phyloP scores from a whole-genome alignment of 352 stramenopile species.

The Globisporangium megalacanthum region DNA sequence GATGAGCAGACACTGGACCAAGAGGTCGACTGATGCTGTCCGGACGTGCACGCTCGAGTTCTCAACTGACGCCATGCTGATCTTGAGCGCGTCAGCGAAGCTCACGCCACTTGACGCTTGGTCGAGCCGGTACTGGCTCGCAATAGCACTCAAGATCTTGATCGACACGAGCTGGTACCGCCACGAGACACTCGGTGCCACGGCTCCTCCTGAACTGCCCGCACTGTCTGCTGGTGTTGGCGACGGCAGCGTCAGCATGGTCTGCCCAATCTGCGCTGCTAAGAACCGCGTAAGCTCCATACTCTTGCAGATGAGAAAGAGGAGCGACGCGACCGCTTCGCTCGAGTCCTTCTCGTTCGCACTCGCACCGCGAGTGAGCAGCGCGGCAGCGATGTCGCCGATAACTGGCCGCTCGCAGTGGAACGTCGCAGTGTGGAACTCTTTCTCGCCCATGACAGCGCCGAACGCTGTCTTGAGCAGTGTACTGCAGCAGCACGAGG shows the following conservation, averaged over 20 bases:
- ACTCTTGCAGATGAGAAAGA: slow-evolving; percentile 84
- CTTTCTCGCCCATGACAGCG: slow-evolving; percentile 42
- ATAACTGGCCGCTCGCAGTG: slow-evolving; percentile 44
- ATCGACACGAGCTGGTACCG: slow-evolving; percentile 67
- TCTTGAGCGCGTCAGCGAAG: slow-evolving; percentile 56
- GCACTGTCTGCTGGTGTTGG: slow-evolving; percentile 1
- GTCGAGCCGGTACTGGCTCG: slow-evolving; percentile 75
- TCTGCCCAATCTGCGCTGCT: slow-evolving; percentile 42
- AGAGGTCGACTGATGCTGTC: slow-evolving; percentile 56
- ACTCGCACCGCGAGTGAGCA: slow-evolving; percentile 45
- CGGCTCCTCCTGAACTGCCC: not conserved
- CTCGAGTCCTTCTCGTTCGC: slow-evolving; percentile 80
- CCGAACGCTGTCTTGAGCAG: slow-evolving; percentile 62
- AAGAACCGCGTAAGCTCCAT: slow-evolving; percentile 55
- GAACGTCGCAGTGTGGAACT: slow-evolving; percentile 58
- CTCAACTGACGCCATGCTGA: slow-evolving; percentile 56
- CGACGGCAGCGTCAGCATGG: slow-evolving; percentile 20
- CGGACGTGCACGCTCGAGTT: slow-evolving; percentile 77
- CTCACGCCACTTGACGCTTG: slow-evolving; percentile 40
- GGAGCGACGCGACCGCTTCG: slow-evolving; percentile 60
- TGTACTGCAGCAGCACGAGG: slow-evolving; percentile 46
- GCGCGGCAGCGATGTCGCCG: slow-evolving; percentile 32
- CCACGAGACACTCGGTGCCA: slow-evolving; percentile 32
- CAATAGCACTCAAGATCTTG: slow-evolving; percentile 74
- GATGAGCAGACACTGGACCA: slow-evolving; percentile 71